A percentile compares a stretch with the other conserved stretches of the same genome.
These are phyloP conservation scores for Acer negundo DNA, from an alignment of 345 rosid species.

Conservation along the genomic window DNA sequence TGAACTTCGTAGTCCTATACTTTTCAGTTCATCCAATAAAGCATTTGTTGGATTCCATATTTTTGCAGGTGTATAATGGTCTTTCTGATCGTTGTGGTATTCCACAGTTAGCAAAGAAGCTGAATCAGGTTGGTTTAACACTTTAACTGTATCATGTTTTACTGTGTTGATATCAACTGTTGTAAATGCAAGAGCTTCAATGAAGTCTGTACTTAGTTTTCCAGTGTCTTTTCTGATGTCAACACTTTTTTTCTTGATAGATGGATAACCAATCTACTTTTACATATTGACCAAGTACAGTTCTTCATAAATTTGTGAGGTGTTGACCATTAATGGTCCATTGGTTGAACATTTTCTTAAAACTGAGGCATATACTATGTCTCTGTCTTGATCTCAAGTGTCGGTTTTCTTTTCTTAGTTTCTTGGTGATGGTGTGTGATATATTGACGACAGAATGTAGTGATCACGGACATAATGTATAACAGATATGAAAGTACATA, in stretches of 20 bases:
- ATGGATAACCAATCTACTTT: background rate
- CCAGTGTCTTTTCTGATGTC: background rate
- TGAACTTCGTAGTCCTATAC: background rate
- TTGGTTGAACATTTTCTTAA: background rate
- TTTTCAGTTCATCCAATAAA: background rate
- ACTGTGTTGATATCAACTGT: background rate
- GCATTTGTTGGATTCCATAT: conserved; percentile 17
- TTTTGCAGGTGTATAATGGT: conserved; percentile 55
- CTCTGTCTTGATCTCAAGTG: background rate
- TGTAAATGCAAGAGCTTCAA: background rate
- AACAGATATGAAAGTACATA: too few relatives aligned
- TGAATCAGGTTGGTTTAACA: conserved; percentile 57
- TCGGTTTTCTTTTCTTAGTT: background rate
- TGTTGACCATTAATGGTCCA: background rate
- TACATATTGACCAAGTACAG: background rate
- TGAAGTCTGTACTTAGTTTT: background rate
- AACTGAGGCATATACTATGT: background rate
- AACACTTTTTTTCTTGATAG: background rate
- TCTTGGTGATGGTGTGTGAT: background rate
- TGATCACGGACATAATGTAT: background rate
- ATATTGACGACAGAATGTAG: background rate
- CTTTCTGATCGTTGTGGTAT: conserved; percentile 64
- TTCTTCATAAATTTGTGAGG: background rate
- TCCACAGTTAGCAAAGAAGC: conserved; percentile 71
- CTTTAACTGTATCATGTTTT: conserved; percentile 1